These are phyloP conservation scores for Leishmania lainsoni DNA, from an alignment of 208 protist genomes.

Conservation along the genomic window DNA sequence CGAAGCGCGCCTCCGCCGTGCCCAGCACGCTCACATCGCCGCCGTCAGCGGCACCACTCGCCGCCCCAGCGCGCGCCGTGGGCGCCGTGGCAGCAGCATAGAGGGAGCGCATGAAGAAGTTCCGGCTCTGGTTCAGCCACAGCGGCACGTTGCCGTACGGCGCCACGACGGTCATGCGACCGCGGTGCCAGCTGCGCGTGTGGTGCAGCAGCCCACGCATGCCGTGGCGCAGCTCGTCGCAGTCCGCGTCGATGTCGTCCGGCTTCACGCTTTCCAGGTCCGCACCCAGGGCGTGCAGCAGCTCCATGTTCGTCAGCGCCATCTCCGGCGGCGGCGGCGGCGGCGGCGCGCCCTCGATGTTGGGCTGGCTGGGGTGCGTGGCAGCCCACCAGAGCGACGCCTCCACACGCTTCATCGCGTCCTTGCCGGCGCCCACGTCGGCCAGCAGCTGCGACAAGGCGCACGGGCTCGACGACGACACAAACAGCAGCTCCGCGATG, in stretches of 20 bases:
- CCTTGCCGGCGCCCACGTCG: conserved; percentile 1
- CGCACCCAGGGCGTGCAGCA: conserved; percentile 8
- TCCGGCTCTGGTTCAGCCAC: conserved; percentile 23
- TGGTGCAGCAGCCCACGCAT: conserved; percentile 23
- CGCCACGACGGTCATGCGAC: conserved; percentile 8
- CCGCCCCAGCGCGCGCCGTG: background rate
- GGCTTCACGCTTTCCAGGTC: conserved; percentile 4
- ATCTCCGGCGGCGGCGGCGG: conserved; percentile 3
- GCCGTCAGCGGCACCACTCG: background rate
- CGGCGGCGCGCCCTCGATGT: background rate
- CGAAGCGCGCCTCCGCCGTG: conserved; percentile 3
- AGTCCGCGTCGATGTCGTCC: conserved; percentile 23
- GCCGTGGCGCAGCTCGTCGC: conserved; percentile 28
- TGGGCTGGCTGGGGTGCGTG: background rate
- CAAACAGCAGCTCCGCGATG: conserved; percentile 15
- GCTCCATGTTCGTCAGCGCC: conserved; percentile 15
- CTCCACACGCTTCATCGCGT: conserved; percentile 14
- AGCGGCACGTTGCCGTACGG: conserved; percentile 23
- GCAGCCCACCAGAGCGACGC: conserved; percentile 12
- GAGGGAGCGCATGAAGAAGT: conserved; percentile 23
- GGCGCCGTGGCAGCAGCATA: background rate
- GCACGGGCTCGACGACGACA: conserved; percentile 2
- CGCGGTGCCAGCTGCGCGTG: conserved; percentile 19
- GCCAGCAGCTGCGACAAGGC: conserved; percentile 14
- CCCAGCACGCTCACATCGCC: background rate